Conservation (phyloP, 1,139 yeast species). For the Suhomyces yuchorum region DNA sequence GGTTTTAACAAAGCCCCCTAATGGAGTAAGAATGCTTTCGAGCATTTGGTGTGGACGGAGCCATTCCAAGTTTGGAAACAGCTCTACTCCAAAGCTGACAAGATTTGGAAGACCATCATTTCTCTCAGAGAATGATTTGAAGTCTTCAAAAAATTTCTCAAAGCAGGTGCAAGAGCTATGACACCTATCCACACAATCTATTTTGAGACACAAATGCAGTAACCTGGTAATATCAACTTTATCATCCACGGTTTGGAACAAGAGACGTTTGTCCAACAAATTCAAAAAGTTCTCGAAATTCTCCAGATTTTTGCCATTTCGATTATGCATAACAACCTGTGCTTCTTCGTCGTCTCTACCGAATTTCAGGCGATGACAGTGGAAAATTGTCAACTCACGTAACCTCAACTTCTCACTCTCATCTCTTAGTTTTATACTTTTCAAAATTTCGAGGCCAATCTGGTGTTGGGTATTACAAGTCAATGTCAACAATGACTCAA, state of each 20-base stretch:
- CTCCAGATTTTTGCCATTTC: neutral
- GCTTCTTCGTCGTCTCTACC: slow-evolving; percentile 13
- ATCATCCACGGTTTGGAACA: slow-evolving; percentile 25
- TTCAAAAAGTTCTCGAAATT: slow-evolving; percentile 17
- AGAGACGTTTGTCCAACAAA: slow-evolving; percentile 25
- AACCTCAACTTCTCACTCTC: slow-evolving; percentile 29
- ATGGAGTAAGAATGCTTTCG: slow-evolving; percentile 35
- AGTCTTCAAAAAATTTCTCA: slow-evolving; percentile 33
- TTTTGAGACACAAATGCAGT: slow-evolving; percentile 30
- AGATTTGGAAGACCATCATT: slow-evolving; percentile 38
- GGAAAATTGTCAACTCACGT: slow-evolving; percentile 36
- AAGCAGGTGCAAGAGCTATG: slow-evolving; percentile 35
- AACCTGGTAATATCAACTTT: slow-evolving; percentile 32
- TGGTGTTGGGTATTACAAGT: slow-evolving; percentile 39
- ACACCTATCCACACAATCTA: slow-evolving; percentile 34
- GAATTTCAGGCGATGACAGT: slow-evolving; percentile 33
- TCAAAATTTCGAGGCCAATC: slow-evolving; percentile 34
- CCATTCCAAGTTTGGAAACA: slow-evolving; percentile 44
- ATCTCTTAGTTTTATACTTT: slow-evolving; percentile 25
- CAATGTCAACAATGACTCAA: slow-evolving; percentile 32
- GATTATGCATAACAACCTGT: slow-evolving; percentile 2
- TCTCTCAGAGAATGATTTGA: slow-evolving; percentile 23
- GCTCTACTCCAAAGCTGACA: slow-evolving; percentile 33
- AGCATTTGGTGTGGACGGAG: slow-evolving; percentile 41
- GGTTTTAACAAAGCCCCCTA: slow-evolving; percentile 34